A percentile compares a stretch with the other conserved stretches of the same genome.
Evolutionary conservation across 2,329 filamentous ascomycete genomes (phyloP).

Genomic region (Hypoxylon sp.): DNA sequence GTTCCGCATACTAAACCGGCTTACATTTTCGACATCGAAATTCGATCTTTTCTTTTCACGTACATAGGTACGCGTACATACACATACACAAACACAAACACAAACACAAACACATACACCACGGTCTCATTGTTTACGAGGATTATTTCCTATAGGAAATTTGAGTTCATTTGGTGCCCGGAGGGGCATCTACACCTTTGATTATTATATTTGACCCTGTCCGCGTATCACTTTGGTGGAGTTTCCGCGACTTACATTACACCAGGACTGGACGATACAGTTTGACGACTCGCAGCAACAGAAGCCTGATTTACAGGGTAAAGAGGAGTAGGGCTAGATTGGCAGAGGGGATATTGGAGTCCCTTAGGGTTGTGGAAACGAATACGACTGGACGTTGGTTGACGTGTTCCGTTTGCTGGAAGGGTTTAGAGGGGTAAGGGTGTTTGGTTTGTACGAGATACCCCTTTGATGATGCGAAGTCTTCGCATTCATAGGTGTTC

Average conservation of each 20-base stretch:
- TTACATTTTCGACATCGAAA: conserved; percentile 4
- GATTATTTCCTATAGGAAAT: background rate
- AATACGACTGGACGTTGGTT: conserved; percentile 2
- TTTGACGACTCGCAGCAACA: conserved; percentile 8
- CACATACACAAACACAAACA: too few species aligned
- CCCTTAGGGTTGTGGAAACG: background rate
- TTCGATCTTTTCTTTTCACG: background rate
- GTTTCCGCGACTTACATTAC: conserved; percentile 5
- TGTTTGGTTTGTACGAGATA: conserved; percentile 12
- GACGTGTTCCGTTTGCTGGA: background rate
- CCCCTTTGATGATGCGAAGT: background rate
- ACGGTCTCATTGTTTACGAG: background rate
- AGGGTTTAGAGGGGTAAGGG: background rate
- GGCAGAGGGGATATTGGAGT: background rate
- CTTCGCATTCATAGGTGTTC: background rate
- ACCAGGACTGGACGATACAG: background rate
- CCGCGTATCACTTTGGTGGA: conserved; percentile 7
- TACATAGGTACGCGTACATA: too few species aligned
- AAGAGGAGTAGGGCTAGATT: background rate
- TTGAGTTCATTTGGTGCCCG: background rate
- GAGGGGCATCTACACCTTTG: background rate
- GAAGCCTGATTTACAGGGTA: background rate
- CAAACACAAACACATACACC: background rate
- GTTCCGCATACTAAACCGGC: background rate
- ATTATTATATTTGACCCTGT: background rate